Evolutionary conservation across 495 filamentous ascomycete genomes (phyloP), one percentile per base, ranked within the genome.

Genomic region (Immersiella caudata): DNA sequence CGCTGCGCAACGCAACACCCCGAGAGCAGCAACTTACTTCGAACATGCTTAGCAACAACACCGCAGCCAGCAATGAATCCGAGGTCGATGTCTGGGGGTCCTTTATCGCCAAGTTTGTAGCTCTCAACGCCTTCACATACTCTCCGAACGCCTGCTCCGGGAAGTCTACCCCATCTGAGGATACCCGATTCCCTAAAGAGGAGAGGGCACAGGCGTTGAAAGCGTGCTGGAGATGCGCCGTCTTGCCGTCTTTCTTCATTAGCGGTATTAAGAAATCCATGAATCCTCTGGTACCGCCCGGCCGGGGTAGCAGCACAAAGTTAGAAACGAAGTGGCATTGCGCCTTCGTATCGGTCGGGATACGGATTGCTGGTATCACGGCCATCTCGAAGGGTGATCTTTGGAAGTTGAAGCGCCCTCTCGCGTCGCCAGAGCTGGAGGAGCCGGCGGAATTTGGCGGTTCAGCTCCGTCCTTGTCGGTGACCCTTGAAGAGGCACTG

Each of bases 131-230:
- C 65, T 78, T 78, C 1, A 78, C 73, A 65, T 86, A 85, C 66
- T 81, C 79, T 24, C 51, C 65, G 56, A 76, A 67, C 24, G 83
- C 78, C 75, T 70, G 80, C 71, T 70, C 81, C 70, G 55, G 72
- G 58, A 64, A 76, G 55, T 70, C 63, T n/a, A 49, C 60, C 11
- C 73, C 74, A 54, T 64, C 20, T 51, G 49, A 77, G 67, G 61
- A 83, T 20, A 65, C 75, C 22, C 70, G 72, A 67, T 79, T 88
- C 67, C 68, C 81, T 70, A 77, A 76, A 72, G 83, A 84, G 20
- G 85, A 86, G 66, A 88, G 79, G 21, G 88, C 80, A 63, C 89
- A 86, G 1, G 89, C 88, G 50, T 87, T 80, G 52, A 89, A 88
- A 21, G 86, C 85, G 26, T 85, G 76, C 16, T 81, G 78, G 8